Percentiles rank a stretch among this genome's conserved stretches.
Evolutionary conservation across 1,284 basidiomycete genomes (phyloP).

Genomic region (Coniferiporia sulphurascens): DNA sequence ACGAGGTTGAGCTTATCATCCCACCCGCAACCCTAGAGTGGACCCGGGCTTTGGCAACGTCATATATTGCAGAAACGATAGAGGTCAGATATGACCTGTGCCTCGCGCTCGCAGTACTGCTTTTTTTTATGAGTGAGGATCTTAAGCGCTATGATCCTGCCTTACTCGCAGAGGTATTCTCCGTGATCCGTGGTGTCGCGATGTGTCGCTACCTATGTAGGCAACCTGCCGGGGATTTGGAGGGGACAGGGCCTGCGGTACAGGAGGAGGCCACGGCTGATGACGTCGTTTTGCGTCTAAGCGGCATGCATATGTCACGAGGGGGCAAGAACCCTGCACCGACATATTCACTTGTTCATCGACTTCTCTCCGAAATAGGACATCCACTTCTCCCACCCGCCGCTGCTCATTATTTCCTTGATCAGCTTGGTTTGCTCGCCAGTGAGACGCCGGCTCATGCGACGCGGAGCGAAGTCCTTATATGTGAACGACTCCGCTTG

Average conservation of each 20-base stretch:
- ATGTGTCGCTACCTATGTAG: slow-evolving; percentile 57
- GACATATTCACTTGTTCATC: slow-evolving; percentile 68
- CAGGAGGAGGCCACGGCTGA: slow-evolving; percentile 40
- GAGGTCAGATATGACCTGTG: slow-evolving; percentile 71
- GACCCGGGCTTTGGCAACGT: slow-evolving; percentile 53
- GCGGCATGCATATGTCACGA: slow-evolving; percentile 64
- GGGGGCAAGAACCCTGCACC: slow-evolving; percentile 43
- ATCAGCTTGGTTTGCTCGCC: slow-evolving; percentile 57
- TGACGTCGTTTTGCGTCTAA: slow-evolving; percentile 61
- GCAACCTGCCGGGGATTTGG: slow-evolving; percentile 50
- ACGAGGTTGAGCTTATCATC: slow-evolving; percentile 53
- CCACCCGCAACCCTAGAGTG: slow-evolving; percentile 53
- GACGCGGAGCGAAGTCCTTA: slow-evolving; percentile 61
- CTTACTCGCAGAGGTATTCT: slow-evolving; percentile 67
- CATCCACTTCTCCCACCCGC: slow-evolving; percentile 43
- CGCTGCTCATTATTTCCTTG: slow-evolving; percentile 65
- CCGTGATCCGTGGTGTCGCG: slow-evolving; percentile 69
- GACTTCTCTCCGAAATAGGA: slow-evolving; percentile 52
- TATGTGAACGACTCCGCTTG: slow-evolving; percentile 64
- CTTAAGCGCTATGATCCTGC: slow-evolving; percentile 58
- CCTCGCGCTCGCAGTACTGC: slow-evolving; percentile 55
- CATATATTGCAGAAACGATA: slow-evolving; percentile 57
- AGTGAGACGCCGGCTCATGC: slow-evolving; percentile 60
- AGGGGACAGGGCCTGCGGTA: slow-evolving; percentile 26
- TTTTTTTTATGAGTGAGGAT: slow-evolving; percentile 67